These are phyloP conservation scores for Tritrichomonas musculus DNA, from an alignment of 208 protist species.

Conservation along the genomic window DNA sequence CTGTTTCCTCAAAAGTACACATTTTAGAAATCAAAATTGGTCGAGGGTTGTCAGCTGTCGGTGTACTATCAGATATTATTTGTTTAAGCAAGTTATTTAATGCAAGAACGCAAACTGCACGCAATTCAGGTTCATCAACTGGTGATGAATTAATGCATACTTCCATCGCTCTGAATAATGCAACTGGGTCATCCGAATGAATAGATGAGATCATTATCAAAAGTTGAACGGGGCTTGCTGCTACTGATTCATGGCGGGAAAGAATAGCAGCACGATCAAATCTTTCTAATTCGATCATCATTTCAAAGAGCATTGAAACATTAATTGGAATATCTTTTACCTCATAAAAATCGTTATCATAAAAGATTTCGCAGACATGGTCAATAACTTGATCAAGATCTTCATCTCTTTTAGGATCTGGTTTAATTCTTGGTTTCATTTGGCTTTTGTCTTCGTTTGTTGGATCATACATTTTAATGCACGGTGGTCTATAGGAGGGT, in stretches of 20 bases:
- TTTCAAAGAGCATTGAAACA: background rate
- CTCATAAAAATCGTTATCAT: background rate
- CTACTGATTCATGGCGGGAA: background rate
- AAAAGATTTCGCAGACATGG: background rate
- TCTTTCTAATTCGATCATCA: conserved; percentile 1
- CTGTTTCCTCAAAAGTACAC: background rate
- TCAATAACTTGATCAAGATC: background rate
- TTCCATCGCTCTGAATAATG: background rate
- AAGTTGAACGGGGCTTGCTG: background rate
- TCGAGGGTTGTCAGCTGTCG: background rate
- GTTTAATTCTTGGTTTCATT: background rate
- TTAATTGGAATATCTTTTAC: background rate
- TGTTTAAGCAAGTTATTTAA: conserved; percentile 10
- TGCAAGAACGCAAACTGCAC: background rate
- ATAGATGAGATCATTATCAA: background rate
- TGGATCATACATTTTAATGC: background rate
- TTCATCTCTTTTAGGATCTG: background rate
- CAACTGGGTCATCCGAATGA: background rate
- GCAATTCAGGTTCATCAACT: background rate
- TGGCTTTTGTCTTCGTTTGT: background rate
- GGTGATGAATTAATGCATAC: background rate
- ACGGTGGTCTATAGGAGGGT: background rate
- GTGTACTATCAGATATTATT: background rate
- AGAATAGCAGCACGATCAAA: background rate
- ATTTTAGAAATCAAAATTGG: background rate